Conservation (phyloP, 164 flowering plant species). For the Cinnamomum chago region DNA sequence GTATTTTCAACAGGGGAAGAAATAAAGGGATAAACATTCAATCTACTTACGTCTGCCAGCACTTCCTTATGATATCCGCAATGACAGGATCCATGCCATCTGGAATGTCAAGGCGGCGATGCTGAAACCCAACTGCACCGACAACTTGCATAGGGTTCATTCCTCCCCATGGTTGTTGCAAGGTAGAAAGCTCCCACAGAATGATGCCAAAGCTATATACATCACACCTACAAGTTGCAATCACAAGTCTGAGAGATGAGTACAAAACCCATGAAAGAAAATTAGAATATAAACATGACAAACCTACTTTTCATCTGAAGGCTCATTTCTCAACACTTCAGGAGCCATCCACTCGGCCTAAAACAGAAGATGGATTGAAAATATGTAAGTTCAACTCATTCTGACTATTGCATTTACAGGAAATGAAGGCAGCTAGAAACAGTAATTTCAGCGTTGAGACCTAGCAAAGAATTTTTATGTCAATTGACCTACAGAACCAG, state of each 20-base stretch:
- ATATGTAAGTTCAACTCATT: neutral
- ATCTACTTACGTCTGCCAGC: constrained; percentile 95
- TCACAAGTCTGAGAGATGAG: neutral
- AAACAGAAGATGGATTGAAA: constrained; percentile 6
- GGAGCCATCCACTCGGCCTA: constrained; percentile 99
- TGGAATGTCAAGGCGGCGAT: constrained; percentile 94
- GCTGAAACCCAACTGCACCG: constrained; percentile 98
- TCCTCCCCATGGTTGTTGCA: constrained; percentile 98
- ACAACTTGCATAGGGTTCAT: constrained; percentile 99
- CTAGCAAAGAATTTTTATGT: neutral
- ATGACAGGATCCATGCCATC: constrained; percentile 68
- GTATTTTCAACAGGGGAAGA: too few relatives aligned
- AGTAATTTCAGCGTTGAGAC: neutral
- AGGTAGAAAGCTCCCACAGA: constrained; percentile 88
- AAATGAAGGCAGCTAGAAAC: neutral
- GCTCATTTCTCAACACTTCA: constrained; percentile 93
- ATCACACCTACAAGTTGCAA: constrained; percentile 67
- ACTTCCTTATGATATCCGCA: constrained; percentile 69
- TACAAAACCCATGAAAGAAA: neutral
- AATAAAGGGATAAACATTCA: too few relatives aligned
- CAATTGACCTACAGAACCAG: neutral
- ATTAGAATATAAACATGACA: neutral
- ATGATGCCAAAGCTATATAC: constrained; percentile 94
- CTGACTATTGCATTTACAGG: neutral
- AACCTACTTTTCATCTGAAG: constrained; percentile 86